phyloP scores from a whole-genome alignment of 129 eudicot genomes.

The Mikania micrantha region DNA sequence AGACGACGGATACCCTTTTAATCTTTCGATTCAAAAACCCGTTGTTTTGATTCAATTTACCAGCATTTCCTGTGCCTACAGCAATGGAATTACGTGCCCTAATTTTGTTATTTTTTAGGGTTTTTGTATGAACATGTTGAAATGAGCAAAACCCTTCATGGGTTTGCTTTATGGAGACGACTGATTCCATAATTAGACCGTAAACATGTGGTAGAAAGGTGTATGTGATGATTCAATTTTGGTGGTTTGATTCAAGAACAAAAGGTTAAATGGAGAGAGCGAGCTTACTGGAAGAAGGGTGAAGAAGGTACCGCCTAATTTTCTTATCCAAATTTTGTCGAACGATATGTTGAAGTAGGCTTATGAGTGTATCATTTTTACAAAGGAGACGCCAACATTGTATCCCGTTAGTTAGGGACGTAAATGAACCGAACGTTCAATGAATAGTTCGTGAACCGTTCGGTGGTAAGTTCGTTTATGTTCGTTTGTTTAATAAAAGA shows the following conservation, averaged over 20 bases:
- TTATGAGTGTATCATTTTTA: not conserved
- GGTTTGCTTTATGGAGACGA: slow-evolving; percentile 50
- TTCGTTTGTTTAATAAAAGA: too few relatives aligned
- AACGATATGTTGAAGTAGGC: not conserved
- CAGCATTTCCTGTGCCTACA: slow-evolving; percentile 11
- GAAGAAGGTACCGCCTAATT: slow-evolving; percentile 27
- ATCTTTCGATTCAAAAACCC: slow-evolving; percentile 33
- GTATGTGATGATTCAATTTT: not conserved
- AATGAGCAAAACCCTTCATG: slow-evolving; percentile 47
- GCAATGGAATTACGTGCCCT: slow-evolving; percentile 25
- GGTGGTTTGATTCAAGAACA: not conserved
- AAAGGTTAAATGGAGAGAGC: not conserved
- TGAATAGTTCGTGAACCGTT: too few relatives aligned
- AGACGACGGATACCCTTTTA: slow-evolving; percentile 35
- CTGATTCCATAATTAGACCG: slow-evolving; percentile 46
- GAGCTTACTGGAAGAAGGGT: slow-evolving; percentile 17
- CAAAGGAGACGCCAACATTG: not conserved
- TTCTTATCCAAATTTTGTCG: slow-evolving; percentile 25
- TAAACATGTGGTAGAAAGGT: not conserved
- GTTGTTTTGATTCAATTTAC: slow-evolving; percentile 20
- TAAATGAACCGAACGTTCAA: too few relatives aligned
- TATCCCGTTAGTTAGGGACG: too few relatives aligned
- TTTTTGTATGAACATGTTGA: slow-evolving; percentile 20
- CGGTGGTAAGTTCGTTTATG: too few relatives aligned
- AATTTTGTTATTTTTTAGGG: slow-evolving; percentile 7